phyloP scores from a whole-genome alignment of 1,139 yeast genomes.

The Zygosaccharomyces pseudobailii region DNA sequence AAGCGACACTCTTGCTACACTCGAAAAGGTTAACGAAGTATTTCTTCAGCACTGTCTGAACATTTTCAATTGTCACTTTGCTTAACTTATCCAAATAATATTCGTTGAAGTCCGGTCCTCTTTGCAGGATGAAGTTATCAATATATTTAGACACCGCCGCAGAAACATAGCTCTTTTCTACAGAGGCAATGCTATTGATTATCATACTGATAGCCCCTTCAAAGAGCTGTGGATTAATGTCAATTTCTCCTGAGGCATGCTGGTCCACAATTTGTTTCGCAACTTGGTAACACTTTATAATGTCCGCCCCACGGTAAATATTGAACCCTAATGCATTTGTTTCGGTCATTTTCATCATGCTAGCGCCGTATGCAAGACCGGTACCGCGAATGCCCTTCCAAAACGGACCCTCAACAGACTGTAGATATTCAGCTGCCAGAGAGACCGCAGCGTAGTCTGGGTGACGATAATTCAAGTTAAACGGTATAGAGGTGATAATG shows the following conservation, averaged over 20 bases:
- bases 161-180: constrained; percentile 53
- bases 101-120: constrained; percentile 62
- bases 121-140: constrained; percentile 59
- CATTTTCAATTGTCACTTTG: constrained; percentile 51
- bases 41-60: constrained; percentile 50
- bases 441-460: constrained; percentile 68
- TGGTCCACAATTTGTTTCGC: constrained; percentile 65
- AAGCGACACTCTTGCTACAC: constrained; percentile 50
- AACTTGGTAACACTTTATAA: constrained; percentile 61
- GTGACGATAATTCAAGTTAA: constrained; percentile 49
- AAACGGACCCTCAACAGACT: constrained; percentile 92
- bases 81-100: constrained; percentile 47
- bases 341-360: constrained; percentile 55
- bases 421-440: constrained; percentile 70
- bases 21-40: constrained; percentile 64
- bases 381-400: constrained; percentile 97
- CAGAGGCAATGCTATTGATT: constrained; percentile 64
- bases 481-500: constrained; percentile 57
- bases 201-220: constrained; percentile 73
- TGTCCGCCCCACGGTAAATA: constrained; percentile 82
- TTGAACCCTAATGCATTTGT: constrained; percentile 62
- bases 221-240: constrained; percentile 54
- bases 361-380: constrained; percentile 91
- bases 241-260: constrained; percentile 48
- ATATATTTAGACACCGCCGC: constrained; percentile 64